Base-by-base conservation (phyloP, 73 alveolate species). In the Effrenium voratum region DNA sequence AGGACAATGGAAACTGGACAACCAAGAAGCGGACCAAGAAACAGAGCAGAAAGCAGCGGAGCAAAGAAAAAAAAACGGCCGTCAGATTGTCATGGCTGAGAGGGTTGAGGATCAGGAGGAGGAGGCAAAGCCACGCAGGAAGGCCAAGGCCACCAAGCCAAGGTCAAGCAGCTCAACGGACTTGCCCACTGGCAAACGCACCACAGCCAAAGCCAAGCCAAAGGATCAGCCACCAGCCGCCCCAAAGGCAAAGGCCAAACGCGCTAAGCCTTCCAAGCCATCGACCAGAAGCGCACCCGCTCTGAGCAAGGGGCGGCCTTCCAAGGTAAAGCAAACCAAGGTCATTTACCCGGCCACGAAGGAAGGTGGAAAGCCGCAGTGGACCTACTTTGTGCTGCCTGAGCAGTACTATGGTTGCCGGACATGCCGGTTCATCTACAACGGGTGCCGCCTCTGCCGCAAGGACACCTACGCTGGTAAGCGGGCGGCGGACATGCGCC, bases 341-440 rank as follows among this genome's bases (percentile, higher is more conserved):
- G 79, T 26, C 41, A 13, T 30, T 0, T n/a, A 28, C 60, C 41
- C 41, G 68, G 40, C n/a, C 68, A 26, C 30, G 5, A 5, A 66
- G 5, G 26, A 34, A 46, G 44, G 12, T 66, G 91, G 22, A 79
- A 45, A 43, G 66, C n/a, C n/a, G n/a, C n/a, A 38, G 24, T 79
- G 91, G 91, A 30, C 28, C 44, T 79, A 79, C 19, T 66, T 19
- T 19, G 91, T 79, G 13, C 5, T 79, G 66, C 91, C 91, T 28
- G 68, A 79, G 45, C 91, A 79, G n/a, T 43, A 15, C 45, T 32
- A 22, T n/a, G 91, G 91, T 30, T 79, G 91, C 91, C 5, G 45
- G 28, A 41, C 26, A 40, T 79, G 91, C 68, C 43, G 91, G 2
- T 79, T 44, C 34, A 41, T 79, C 36, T 79, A 43, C 91, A 30